These are phyloP conservation scores for Aspergillus sclerotialis DNA, from an alignment of 2,329 filamentous ascomycete species.

Conservation along the genomic window DNA sequence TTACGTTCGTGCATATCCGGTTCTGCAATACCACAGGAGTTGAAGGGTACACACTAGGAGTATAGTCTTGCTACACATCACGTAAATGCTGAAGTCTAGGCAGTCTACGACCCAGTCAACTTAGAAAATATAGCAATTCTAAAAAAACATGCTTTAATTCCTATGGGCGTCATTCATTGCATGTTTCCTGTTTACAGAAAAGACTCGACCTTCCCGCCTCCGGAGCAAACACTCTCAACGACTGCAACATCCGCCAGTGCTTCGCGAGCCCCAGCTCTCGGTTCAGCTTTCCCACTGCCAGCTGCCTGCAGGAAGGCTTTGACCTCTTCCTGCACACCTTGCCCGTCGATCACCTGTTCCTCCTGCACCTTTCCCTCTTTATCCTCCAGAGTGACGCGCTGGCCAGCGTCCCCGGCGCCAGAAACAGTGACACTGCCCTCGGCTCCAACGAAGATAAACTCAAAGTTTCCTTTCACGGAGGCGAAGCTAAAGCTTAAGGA, in stretches of 20 bases:
- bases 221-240: no score
- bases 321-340: conserved; percentile 6
- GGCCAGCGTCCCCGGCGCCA: conserved; percentile 5
- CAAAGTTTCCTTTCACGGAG: conserved; percentile 1
- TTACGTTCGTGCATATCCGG: no score
- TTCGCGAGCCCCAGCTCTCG: conserved; percentile 7
- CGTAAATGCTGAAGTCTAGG: no score
- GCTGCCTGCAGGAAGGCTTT: conserved; percentile 6
- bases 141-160: no score
- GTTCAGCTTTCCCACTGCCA: conserved; percentile 3
- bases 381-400: conserved; percentile 3
- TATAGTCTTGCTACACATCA: no score
- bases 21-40: no score
- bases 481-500: conserved; percentile 46
- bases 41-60: no score
- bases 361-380: conserved; percentile 2
- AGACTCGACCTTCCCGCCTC: no score
- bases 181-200: no score
- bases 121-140: no score
- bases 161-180: no score
- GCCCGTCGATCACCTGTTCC: conserved; percentile 1
- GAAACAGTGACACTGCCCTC: conserved; percentile 33
- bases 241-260: conserved; percentile 11
- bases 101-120: no score
- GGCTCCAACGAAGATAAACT: conserved; percentile 9